A percentile compares a stretch with the other conserved stretches of the same genome.
phyloP scores from a whole-genome alignment of 352 stramenopile genomes.

The Globisporangium cederbergense region DNA sequence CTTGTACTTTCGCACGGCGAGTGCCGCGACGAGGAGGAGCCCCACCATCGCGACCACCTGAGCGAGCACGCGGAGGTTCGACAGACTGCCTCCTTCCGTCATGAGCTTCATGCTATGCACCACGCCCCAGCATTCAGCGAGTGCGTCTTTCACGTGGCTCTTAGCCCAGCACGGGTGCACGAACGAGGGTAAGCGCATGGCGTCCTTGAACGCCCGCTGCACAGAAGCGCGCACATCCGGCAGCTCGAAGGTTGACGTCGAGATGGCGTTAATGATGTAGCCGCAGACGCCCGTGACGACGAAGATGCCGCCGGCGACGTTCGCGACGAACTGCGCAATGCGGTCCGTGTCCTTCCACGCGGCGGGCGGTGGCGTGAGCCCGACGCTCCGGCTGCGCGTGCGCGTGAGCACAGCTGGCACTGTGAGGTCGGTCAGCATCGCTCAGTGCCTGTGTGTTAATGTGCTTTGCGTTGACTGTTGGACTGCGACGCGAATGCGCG shows the following conservation, averaged over 20 bases:
- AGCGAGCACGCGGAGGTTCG: slow-evolving; percentile 34
- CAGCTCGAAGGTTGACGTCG: slow-evolving; percentile 26
- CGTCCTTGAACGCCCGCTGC: not conserved
- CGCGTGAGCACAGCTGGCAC: slow-evolving; percentile 1
- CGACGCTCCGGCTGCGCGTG: not conserved
- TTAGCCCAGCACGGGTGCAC: slow-evolving; percentile 18
- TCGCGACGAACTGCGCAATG: slow-evolving; percentile 58
- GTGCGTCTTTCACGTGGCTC: slow-evolving; percentile 20
- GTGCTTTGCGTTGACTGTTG: too few relatives aligned
- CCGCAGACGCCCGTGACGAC: slow-evolving; percentile 37
- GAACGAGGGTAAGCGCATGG: slow-evolving; percentile 15
- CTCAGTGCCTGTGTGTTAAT: not conserved
- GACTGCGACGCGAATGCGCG: not conserved
- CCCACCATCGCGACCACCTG: slow-evolving; percentile 26
- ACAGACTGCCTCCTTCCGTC: slow-evolving; percentile 27
- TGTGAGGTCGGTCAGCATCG: slow-evolving; percentile 1
- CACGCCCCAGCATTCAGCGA: slow-evolving; percentile 33
- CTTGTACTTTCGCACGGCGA: slow-evolving; percentile 54
- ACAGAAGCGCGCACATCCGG: slow-evolving; percentile 25
- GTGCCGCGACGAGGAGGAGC: slow-evolving; percentile 13
- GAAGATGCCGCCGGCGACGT: slow-evolving; percentile 49
- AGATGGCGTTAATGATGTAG: slow-evolving; percentile 30
- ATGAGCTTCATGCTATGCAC: slow-evolving; percentile 25
- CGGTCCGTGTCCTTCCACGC: slow-evolving; percentile 62
- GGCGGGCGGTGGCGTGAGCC: not conserved